A percentile compares a stretch with the other conserved stretches of the same genome.
phyloP scores from a whole-genome alignment of 2,329 filamentous ascomycete species.

The Chalaropsis ovoidea region DNA sequence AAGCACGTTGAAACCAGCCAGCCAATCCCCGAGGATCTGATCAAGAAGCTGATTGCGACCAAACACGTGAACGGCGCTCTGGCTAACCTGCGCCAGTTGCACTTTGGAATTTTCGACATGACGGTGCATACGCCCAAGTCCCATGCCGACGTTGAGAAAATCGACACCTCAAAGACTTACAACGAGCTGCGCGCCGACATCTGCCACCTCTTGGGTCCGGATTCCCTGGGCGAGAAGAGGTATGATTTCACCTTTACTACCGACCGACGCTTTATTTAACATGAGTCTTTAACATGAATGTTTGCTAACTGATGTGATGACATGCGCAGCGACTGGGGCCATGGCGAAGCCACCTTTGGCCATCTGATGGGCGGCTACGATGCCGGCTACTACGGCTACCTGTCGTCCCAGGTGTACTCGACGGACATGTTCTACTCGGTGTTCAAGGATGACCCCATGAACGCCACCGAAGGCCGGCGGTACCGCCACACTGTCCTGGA shows the following conservation, averaged over 20 bases:
- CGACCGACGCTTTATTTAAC: too few species aligned
- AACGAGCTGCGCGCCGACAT: constrained; percentile 65
- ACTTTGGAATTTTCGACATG: constrained; percentile 81
- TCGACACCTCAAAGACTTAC: constrained; percentile 58
- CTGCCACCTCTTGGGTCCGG: constrained; percentile 62
- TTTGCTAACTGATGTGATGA: constrained; percentile 14
- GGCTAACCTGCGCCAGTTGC: constrained; percentile 66
- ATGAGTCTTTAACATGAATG: too few species aligned
- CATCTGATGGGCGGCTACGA: constrained; percentile 79
- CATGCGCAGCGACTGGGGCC: constrained; percentile 52
- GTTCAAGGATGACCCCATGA: constrained; percentile 71
- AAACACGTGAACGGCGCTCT: constrained; percentile 74
- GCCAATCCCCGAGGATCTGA: constrained; percentile 62
- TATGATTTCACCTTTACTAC: constrained; percentile 32
- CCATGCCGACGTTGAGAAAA: constrained; percentile 56
- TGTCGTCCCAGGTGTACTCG: constrained; percentile 68
- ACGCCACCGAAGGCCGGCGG: constrained; percentile 58
- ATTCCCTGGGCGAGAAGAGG: constrained; percentile 49
- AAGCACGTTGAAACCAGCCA: constrained; percentile 62
- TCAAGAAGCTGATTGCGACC: constrained; percentile 62
- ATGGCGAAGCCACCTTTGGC: constrained; percentile 70
- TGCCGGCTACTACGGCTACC: constrained; percentile 70
- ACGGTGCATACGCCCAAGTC: constrained; percentile 59
- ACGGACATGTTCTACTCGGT: constrained; percentile 78
- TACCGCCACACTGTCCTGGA: constrained; percentile 72